Conservation (phyloP, 768 basidiomycete genomes). For the Suillus discolor region DNA sequence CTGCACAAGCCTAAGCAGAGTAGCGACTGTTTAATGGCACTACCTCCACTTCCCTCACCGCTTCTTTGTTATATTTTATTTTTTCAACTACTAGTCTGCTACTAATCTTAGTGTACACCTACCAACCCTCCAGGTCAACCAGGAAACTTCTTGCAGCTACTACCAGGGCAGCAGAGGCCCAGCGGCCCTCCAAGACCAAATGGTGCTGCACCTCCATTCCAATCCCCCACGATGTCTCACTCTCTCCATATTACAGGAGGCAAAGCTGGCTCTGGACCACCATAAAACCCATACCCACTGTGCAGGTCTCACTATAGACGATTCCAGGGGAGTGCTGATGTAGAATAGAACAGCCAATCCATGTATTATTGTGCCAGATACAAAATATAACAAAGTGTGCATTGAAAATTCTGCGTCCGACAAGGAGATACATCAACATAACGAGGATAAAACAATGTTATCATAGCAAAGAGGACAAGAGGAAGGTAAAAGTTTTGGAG, state of each 20-base stretch:
- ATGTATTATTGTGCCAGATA: too few species aligned
- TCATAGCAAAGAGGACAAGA: background rate
- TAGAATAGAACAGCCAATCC: background rate
- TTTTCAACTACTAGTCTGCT: too few species aligned
- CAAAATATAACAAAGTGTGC: too few species aligned
- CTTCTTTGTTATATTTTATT: too few species aligned
- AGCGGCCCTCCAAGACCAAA: slow-evolving; percentile 40
- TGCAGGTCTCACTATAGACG: background rate
- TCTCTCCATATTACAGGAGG: slow-evolving; percentile 53
- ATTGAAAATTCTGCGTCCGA: too few species aligned
- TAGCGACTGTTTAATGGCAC: too few species aligned
- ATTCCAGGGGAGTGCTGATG: background rate
- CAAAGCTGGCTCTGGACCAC: slow-evolving; percentile 31
- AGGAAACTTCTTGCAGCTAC: slow-evolving; percentile 35
- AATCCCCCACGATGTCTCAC: slow-evolving; percentile 65
- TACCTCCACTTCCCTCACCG: too few species aligned
- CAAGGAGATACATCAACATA: background rate
- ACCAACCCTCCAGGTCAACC: slow-evolving; percentile 27
- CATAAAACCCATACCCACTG: background rate
- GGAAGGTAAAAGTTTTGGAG: too few species aligned
- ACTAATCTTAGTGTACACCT: too few species aligned
- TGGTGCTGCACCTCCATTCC: slow-evolving; percentile 50
- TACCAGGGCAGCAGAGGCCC: slow-evolving; percentile 35
- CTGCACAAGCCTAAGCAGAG: too few species aligned
- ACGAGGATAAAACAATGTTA: background rate